Percentiles rank a stretch among this genome's conserved stretches.
phyloP scores from a whole-genome alignment of 164 flowering plant genomes.

The Nymphaea colorata region DNA sequence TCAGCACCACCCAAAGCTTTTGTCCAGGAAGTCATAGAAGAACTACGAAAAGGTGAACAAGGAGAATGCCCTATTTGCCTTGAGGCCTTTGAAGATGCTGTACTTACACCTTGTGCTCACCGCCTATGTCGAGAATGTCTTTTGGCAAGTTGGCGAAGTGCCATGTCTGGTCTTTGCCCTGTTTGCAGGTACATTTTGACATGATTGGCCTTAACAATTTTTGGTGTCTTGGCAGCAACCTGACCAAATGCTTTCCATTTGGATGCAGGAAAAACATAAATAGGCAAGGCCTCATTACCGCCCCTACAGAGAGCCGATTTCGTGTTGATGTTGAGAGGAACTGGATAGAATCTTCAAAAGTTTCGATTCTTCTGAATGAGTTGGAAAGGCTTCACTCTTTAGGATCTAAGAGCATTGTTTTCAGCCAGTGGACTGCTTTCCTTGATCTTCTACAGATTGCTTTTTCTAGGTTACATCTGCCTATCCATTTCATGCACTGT shows the following conservation, averaged over 20 bases:
- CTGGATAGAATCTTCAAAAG: constrained; percentile 94
- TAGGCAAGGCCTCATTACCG: constrained; percentile 85
- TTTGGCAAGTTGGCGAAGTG: constrained; percentile 80
- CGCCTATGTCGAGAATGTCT: constrained; percentile 91
- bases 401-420: constrained; percentile 86
- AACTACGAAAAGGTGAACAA: constrained; percentile 72
- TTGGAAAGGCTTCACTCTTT: constrained; percentile 49
- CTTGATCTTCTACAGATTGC: constrained; percentile 88
- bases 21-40: constrained; percentile 88
- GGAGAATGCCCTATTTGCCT: constrained; percentile 99
- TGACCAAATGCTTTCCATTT: background rate
- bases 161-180: constrained; percentile 81
- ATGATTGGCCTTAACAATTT: background rate
- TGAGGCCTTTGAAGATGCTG: constrained; percentile 98
- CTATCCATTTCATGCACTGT: no score
- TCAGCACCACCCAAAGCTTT: constrained; percentile 71
- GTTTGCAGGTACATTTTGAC: constrained; percentile 68
- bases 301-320: constrained; percentile 82
- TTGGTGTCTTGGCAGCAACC: background rate
- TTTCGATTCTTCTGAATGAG: constrained; percentile 50
- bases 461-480: constrained; percentile 52
- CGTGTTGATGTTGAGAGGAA: constrained; percentile 83
- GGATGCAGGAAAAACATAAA: constrained; percentile 54
- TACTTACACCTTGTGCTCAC: constrained; percentile 97
- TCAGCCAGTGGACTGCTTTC: constrained; percentile 99